phyloP scores from a whole-genome alignment of 2,329 filamentous ascomycete genomes.

The Beauveria varroae region DNA sequence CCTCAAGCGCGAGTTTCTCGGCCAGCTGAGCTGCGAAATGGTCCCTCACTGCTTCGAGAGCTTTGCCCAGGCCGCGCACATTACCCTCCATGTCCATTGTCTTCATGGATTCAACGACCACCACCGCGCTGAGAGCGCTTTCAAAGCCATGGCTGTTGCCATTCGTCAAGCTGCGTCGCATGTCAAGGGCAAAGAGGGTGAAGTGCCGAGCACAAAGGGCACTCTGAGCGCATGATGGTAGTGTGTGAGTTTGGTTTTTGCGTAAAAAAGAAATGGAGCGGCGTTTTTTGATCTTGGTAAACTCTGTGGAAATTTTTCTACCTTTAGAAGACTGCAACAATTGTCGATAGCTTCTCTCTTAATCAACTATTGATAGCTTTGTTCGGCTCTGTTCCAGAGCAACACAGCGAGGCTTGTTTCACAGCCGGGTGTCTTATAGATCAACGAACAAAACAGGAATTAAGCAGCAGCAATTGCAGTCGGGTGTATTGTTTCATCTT shows the following conservation, averaged over 20 bases:
- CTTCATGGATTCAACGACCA: slow-evolving; percentile 89
- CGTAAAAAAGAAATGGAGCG: neutral
- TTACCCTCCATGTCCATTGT: slow-evolving; percentile 95
- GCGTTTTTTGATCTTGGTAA: neutral
- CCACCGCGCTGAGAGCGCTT: slow-evolving; percentile 90
- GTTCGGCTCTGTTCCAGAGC: too few relatives aligned
- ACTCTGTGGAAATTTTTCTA: neutral
- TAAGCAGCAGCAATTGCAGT: too few relatives aligned
- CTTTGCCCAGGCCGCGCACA: slow-evolving; percentile 81
- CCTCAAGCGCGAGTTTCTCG: slow-evolving; percentile 85
- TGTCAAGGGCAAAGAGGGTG: slow-evolving; percentile 75
- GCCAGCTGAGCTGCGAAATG: slow-evolving; percentile 92
- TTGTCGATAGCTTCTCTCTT: neutral
- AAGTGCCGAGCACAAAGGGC: slow-evolving; percentile 94
- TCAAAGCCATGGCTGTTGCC: slow-evolving; percentile 91
- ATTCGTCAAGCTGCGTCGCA: slow-evolving; percentile 67
- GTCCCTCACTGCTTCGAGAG: slow-evolving; percentile 90
- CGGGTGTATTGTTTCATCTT: too few relatives aligned
- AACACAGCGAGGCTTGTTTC: too few relatives aligned
- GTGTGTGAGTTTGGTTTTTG: neutral
- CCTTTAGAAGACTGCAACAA: neutral
- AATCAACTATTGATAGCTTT: neutral
- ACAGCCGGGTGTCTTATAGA: too few relatives aligned
- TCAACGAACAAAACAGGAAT: too few relatives aligned
- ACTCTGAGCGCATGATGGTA: slow-evolving; percentile 56